Conservation (phyloP, 2,329 filamentous ascomycete species). For the Colletotrichum somersetense region DNA sequence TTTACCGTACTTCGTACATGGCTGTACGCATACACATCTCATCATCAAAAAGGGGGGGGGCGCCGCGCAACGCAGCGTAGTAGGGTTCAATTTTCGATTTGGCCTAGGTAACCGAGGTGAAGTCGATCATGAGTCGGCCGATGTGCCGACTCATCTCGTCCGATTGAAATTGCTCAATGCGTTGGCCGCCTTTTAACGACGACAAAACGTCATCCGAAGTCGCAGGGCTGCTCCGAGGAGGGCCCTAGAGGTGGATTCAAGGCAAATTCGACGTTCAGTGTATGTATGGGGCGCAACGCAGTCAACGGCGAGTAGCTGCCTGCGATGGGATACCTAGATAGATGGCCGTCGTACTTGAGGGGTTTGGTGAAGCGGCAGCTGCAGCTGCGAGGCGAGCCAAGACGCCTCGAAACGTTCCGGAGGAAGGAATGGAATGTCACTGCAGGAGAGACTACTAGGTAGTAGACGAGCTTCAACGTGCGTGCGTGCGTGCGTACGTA, state of each 20-base stretch:
- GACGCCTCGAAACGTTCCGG: conserved; percentile 35
- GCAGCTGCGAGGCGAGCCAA: conserved; percentile 25
- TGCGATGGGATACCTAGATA: neutral
- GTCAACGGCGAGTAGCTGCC: conserved; percentile 14
- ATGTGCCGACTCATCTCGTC: conserved; percentile 31
- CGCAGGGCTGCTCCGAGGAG: conserved; percentile 12
- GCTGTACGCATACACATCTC: neutral
- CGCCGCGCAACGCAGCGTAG: neutral
- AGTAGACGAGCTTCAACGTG: neutral
- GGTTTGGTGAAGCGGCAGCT: conserved; percentile 25
- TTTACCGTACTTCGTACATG: conserved; percentile 16
- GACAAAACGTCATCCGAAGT: conserved; percentile 35
- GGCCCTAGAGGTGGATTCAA: conserved; percentile 8
- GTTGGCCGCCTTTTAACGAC: conserved; percentile 27
- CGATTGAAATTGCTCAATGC: conserved; percentile 41
- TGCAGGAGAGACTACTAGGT: neutral
- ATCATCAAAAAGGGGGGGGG: conserved; percentile 11
- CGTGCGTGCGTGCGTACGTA: neutral
- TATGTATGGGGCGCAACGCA: conserved; percentile 10
- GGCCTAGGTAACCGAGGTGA: conserved; percentile 17
- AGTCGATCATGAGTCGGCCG: conserved; percentile 35
- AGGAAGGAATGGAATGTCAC: conserved; percentile 30
- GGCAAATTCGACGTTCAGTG: conserved; percentile 2
- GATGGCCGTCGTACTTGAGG: conserved; percentile 7
- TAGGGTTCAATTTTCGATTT: conserved; percentile 31